These are phyloP conservation scores for Dentipellis sp. DNA, from an alignment of 768 basidiomycete genomes.

Conservation along the genomic window DNA sequence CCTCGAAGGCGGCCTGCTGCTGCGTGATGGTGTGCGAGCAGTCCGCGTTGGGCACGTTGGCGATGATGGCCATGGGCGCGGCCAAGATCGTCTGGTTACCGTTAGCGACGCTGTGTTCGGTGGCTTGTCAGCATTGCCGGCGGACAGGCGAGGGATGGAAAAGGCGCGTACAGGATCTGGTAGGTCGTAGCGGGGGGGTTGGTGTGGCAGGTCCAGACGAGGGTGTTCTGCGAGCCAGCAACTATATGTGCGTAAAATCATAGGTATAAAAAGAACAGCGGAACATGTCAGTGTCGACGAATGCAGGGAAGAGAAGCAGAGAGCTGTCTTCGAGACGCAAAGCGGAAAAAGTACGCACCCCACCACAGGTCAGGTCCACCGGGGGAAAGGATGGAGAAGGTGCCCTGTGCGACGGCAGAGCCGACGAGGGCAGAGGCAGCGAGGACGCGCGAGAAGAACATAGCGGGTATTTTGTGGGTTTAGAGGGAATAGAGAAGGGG, in stretches of 20 bases:
- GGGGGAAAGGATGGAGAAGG: conserved; percentile 38
- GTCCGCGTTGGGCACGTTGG: conserved; percentile 43
- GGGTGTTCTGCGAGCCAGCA: conserved; percentile 42
- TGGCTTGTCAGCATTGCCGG: neutral
- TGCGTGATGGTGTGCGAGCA: conserved; percentile 46
- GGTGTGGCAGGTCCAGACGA: conserved; percentile 47
- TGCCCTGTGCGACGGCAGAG: conserved; percentile 25
- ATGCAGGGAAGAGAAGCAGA: too few species aligned
- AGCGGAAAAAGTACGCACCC: conserved; percentile 33
- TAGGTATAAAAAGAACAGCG: neutral
- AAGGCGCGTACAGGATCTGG: conserved; percentile 2
- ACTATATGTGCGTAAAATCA: conserved; percentile 29
- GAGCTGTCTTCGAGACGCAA: neutral
- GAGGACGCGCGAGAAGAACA: conserved; percentile 26
- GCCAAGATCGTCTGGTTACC: conserved; percentile 29
- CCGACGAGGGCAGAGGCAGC: conserved; percentile 28
- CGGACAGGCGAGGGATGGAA: conserved; percentile 5
- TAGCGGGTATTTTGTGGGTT: conserved; percentile 5
- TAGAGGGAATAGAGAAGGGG: neutral
- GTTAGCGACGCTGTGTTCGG: conserved; percentile 33
- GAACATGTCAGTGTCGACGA: neutral
- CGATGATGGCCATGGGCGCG: conserved; percentile 36
- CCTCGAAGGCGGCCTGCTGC: conserved; percentile 30
- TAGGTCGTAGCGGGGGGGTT: conserved; percentile 30
- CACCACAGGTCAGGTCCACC: conserved; percentile 41